Evolutionary conservation across 108 stramenopile species (phyloP), one percentile per base, ranked within the genome.

Genomic region (Phaeodactylum tricornutum): DNA sequence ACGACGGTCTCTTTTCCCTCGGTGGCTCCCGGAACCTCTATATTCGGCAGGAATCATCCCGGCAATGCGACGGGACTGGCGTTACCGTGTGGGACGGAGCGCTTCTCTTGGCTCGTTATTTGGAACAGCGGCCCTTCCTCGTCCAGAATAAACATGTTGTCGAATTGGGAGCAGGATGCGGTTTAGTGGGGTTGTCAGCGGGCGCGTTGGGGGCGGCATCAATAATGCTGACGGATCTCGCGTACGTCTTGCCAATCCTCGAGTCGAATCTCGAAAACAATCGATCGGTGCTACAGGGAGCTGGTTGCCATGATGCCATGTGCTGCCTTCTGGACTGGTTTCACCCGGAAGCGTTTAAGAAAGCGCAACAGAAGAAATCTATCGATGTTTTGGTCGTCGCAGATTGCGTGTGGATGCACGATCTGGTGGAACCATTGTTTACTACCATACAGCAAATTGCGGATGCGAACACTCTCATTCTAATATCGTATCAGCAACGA

Each of bases 1-100:
- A n/a, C n/a, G n/a, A n/a, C n/a, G n/a, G n/a, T n/a, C n/a, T n/a
- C n/a, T n/a, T n/a, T n/a, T n/a, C n/a, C n/a, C n/a, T n/a, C n/a
- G n/a, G n/a, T n/a, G n/a, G n/a, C n/a, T n/a, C n/a, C n/a, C n/a
- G n/a, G n/a, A n/a, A n/a, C n/a, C n/a, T n/a, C n/a, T n/a, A n/a
- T n/a, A n/a, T 4, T 40, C 62, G 12, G 50, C 29, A 9, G 7
- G 45, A 46, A 48, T 38, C 66, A 26, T 15, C 56, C 43, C 51
- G n/a, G 29, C 44, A 50, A 31, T 28, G 29, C 0, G 39, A 54
- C 42, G 27, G 17, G 12, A 79, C 82, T 7, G 82, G 72, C 0
- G 43, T 74, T 0, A 84, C 79, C 50, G 69, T 84, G 6, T 84
- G 82, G 82, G 82, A 84, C 51, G 75, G 82, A 9, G 63, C 81